These are phyloP conservation scores for Xylaria scruposa DNA, from an alignment of 495 filamentous ascomycete species.

Conservation along the genomic window DNA sequence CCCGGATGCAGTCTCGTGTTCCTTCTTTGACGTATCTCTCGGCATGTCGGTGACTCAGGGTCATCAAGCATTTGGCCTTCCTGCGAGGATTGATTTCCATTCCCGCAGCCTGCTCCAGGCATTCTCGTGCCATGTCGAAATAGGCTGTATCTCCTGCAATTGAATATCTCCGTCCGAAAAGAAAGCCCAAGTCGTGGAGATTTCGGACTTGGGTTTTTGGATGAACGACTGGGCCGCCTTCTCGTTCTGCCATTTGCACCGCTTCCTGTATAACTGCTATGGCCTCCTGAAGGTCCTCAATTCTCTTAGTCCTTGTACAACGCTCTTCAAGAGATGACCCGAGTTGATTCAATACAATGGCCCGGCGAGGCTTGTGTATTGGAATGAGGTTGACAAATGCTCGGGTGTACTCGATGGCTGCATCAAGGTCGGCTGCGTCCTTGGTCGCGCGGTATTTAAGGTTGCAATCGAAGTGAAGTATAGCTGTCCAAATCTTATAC, in stretches of 20 bases:
- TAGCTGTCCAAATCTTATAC: too few relatives aligned
- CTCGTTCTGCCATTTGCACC: background rate
- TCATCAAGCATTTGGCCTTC: background rate
- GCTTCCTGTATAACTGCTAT: background rate
- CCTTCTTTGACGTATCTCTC: background rate
- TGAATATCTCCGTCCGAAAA: background rate
- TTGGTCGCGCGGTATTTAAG: background rate
- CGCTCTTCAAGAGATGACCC: background rate
- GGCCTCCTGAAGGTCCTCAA: background rate
- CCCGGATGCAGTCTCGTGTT: accelerated
- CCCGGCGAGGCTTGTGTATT: background rate
- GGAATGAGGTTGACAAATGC: background rate
- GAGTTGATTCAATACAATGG: background rate
- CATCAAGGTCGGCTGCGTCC: background rate
- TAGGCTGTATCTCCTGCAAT: background rate
- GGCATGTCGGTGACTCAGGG: background rate
- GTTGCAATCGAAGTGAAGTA: too few relatives aligned
- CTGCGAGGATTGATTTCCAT: background rate
- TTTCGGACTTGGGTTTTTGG: too few relatives aligned
- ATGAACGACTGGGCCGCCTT: background rate
- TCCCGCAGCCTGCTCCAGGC: background rate
- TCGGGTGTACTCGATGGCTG: background rate
- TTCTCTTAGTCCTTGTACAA: background rate
- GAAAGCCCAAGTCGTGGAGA: background rate
- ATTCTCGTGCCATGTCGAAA: background rate